Percentiles rank a stretch among this genome's conserved stretches.
These are phyloP conservation scores for Lodderomyces margitis DNA, from an alignment of 1,139 yeast species.

Conservation along the genomic window DNA sequence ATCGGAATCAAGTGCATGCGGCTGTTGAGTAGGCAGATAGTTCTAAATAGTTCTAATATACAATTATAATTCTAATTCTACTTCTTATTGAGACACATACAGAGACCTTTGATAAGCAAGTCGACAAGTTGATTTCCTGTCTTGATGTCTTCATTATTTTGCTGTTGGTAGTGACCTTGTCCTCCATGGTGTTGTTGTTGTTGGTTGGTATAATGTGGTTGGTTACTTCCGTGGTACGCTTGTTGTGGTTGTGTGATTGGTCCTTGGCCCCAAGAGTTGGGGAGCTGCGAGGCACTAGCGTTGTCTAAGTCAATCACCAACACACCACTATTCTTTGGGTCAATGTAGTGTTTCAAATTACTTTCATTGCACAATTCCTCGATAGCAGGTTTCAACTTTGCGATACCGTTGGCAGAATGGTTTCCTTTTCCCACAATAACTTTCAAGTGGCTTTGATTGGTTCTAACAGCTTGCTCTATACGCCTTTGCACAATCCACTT, in stretches of 20 bases:
- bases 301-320: constrained; percentile 60
- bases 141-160: constrained; percentile 13
- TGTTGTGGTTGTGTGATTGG: constrained; percentile 27
- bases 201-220: constrained; percentile 29
- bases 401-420: constrained; percentile 78
- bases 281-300: constrained; percentile 43
- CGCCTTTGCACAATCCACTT: constrained; percentile 71
- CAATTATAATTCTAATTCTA: constrained; percentile 3
- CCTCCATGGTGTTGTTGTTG: constrained; percentile 20
- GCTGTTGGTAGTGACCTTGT: constrained; percentile 21
- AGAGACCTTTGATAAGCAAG: constrained; percentile 30
- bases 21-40: constrained; percentile 51
- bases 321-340: constrained; percentile 77
- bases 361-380: constrained; percentile 72
- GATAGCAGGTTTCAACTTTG: constrained; percentile 88
- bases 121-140: constrained; percentile 28
- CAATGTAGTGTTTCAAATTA: constrained; percentile 57
- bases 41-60: not conserved
- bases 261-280: constrained; percentile 42
- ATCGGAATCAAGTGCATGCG: constrained; percentile 73
- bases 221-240: constrained; percentile 27
- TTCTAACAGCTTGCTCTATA: constrained; percentile 60
- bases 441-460: constrained; percentile 54
- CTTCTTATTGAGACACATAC: constrained; percentile 28
- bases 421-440: constrained; percentile 95